Conservation (phyloP, 202 grass and related monocot genomes). For the Zizania palustris region DNA sequence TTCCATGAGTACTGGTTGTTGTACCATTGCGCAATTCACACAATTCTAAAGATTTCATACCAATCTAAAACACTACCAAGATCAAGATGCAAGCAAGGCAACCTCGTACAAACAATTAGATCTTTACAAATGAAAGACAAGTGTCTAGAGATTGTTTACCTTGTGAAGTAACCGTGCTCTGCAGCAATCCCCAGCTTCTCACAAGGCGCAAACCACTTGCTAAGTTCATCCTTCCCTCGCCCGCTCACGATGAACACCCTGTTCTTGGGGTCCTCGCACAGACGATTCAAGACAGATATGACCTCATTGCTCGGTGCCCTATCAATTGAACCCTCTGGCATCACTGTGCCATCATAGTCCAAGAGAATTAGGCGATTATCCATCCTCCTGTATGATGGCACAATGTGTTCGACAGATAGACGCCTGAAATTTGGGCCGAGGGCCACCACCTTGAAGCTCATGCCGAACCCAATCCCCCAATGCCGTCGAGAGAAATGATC, state of each 20-base stretch:
- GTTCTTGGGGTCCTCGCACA: slow-evolving; percentile 87
- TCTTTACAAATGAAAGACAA: neutral
- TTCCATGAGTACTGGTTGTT: neutral
- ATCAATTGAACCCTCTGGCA: slow-evolving; percentile 70
- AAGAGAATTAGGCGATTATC: slow-evolving; percentile 72
- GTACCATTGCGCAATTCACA: slow-evolving; percentile 31
- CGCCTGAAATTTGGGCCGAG: slow-evolving; percentile 87
- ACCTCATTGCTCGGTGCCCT: slow-evolving; percentile 75
- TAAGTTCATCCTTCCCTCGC: slow-evolving; percentile 82
- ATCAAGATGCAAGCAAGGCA: slow-evolving; percentile 45
- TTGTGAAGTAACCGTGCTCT: slow-evolving; percentile 93
- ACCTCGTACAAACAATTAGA: slow-evolving; percentile 25
- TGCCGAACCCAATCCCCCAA: slow-evolving; percentile 96
- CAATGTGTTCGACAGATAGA: slow-evolving; percentile 81
- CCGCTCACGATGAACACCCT: slow-evolving; percentile 96
- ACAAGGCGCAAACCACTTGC: slow-evolving; percentile 82
- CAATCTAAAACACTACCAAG: slow-evolving; percentile 35
- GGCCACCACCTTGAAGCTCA: slow-evolving; percentile 96
- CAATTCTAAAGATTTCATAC: neutral
- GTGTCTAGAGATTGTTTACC: slow-evolving; percentile 52
- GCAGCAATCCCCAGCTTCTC: slow-evolving; percentile 91
- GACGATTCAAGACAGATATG: slow-evolving; percentile 67
- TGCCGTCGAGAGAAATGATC: slow-evolving; percentile 86
- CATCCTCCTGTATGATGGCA: slow-evolving; percentile 57
- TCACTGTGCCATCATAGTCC: slow-evolving; percentile 92